Evolutionary conservation across 768 basidiomycete genomes (phyloP).

Genomic region (Auricularia sp.): DNA sequence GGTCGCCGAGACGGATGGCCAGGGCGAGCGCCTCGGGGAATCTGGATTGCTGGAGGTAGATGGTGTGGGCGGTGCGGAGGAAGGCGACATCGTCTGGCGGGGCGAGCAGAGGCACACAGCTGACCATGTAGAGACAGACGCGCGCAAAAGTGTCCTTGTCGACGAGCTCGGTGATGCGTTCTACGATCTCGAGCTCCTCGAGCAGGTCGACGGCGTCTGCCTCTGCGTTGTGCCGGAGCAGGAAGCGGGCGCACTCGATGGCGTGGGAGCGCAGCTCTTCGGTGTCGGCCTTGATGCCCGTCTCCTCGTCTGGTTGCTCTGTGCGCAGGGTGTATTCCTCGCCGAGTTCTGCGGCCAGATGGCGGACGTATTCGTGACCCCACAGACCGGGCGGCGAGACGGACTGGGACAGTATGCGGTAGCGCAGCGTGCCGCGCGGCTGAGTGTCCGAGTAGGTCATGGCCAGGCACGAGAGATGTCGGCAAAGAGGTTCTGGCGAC

Average conservation of each 20-base stretch:
- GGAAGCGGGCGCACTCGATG: conserved; percentile 77
- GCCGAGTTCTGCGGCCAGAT: conserved; percentile 91
- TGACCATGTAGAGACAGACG: conserved; percentile 94
- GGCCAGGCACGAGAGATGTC: conserved; percentile 96
- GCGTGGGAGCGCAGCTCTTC: conserved; percentile 73
- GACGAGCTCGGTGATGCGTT: conserved; percentile 64
- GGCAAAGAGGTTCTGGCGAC: conserved; percentile 74
- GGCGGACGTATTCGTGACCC: conserved; percentile 98
- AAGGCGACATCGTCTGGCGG: conserved; percentile 90
- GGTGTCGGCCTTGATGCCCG: conserved; percentile 18
- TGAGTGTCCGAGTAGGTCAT: conserved; percentile 99
- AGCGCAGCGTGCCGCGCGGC: conserved; percentile 89
- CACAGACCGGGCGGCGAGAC: conserved; percentile 82
- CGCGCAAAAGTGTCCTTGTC: conserved; percentile 82
- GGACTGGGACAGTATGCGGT: conserved; percentile 75
- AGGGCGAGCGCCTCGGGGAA: conserved; percentile 87
- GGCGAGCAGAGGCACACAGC: conserved; percentile 81
- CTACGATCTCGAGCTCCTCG: conserved; percentile 86
- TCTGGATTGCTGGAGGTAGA: conserved; percentile 79
- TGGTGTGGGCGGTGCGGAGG: conserved; percentile 76
- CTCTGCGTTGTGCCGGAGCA: conserved; percentile 90
- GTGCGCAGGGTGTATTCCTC: conserved; percentile 79
- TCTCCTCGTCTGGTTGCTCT: conserved; percentile 33
- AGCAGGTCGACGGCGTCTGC: conserved; percentile 95
- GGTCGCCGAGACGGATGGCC: conserved; percentile 76